Base-by-base conservation (phyloP, 2,329 filamentous ascomycete species). In the Orbilia blumenaviensis region DNA sequence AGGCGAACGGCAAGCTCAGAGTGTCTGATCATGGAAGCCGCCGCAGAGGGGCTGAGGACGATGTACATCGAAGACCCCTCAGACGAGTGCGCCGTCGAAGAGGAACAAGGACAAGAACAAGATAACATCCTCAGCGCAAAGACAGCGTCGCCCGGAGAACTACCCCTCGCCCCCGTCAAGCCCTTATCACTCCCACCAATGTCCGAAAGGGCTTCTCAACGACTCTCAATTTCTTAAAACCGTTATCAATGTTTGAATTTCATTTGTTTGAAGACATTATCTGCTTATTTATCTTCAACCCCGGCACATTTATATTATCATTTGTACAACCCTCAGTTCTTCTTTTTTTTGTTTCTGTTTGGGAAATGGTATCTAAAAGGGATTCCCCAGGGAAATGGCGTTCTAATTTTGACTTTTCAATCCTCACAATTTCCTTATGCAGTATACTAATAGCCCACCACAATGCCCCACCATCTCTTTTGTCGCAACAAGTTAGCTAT, bases 1-100 rank as follows among this genome's bases (percentile, higher is more conserved):
- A 69, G 73, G 41, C 73, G 73, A 1, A 77, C 73, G 1, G 73
- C 73, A 18, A 77, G 73, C 23, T 77, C 73, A 2, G 73, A 71
- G 38, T 77, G 73, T 44, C 21, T 77, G 21, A 52, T 77, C 7
- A 27, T 71, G 1, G 60, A 71, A n/a, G n/a, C n/a, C 7, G 73
- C 73, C 2, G 73, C 54, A 25, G 73, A 71, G 48, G 66, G 73
- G 9, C 23, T 75, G 36, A 62, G 63, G 38, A 63, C 56, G 0
- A 63, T 75, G 71, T 68, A 66, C 21, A 21, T 68, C 27, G 56
- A 68, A 16, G 36, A 58, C 3, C 21, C 25, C 16, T 50, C 44
- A n/a, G 63, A 75, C 25, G 71, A 75, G 23, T 75, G 44, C 25
- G 71, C 71, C 5, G 71, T 75, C 36, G 71, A 75, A 36, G 63